A percentile compares a stretch with the other conserved stretches of the same genome.
These are phyloP conservation scores for Pythium scleroteichum DNA, from an alignment of 352 stramenopile species.

Conservation along the genomic window DNA sequence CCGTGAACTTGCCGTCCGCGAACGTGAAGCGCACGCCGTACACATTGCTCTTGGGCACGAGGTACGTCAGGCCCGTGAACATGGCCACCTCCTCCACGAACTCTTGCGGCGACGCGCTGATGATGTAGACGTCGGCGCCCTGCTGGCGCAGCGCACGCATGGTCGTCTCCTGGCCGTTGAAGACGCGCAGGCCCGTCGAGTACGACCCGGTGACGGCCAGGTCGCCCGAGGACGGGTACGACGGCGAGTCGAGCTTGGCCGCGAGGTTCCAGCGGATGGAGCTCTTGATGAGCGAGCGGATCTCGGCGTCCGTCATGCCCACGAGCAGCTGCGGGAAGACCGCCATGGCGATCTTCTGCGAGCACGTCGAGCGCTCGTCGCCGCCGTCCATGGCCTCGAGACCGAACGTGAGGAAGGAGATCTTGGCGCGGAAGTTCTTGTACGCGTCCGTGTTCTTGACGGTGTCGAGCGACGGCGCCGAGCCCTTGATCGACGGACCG, in stretches of 20 bases:
- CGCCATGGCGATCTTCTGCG: constrained; percentile 51
- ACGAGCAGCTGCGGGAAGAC: constrained; percentile 57
- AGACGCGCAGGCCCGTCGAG: constrained; percentile 54
- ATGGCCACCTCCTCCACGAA: constrained; percentile 48
- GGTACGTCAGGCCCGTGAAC: constrained; percentile 49
- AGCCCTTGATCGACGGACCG: constrained; percentile 31
- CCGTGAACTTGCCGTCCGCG: constrained; percentile 45
- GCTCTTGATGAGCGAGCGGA: constrained; percentile 43
- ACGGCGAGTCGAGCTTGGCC: constrained; percentile 36
- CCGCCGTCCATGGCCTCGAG: constrained; percentile 48
- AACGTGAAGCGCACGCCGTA: constrained; percentile 59
- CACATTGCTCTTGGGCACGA: constrained; percentile 52
- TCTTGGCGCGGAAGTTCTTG: constrained; percentile 63
- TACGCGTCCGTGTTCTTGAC: constrained; percentile 45
- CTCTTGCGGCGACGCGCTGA: constrained; percentile 61
- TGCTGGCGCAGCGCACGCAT: constrained; percentile 52
- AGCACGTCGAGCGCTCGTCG: constrained; percentile 41
- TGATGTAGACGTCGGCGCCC: constrained; percentile 54
- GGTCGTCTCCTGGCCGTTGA: constrained; percentile 60
- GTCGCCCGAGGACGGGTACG: constrained; percentile 43
- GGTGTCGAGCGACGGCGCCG: constrained; percentile 7
- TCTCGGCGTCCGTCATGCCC: constrained; percentile 55
- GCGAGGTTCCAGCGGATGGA: constrained; percentile 55
- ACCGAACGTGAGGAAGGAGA: constrained; percentile 46
- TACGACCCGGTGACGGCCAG: constrained; percentile 44